phyloP scores from a whole-genome alignment of 2,329 filamentous ascomycete species.

The Aspergillus thermomutatus region DNA sequence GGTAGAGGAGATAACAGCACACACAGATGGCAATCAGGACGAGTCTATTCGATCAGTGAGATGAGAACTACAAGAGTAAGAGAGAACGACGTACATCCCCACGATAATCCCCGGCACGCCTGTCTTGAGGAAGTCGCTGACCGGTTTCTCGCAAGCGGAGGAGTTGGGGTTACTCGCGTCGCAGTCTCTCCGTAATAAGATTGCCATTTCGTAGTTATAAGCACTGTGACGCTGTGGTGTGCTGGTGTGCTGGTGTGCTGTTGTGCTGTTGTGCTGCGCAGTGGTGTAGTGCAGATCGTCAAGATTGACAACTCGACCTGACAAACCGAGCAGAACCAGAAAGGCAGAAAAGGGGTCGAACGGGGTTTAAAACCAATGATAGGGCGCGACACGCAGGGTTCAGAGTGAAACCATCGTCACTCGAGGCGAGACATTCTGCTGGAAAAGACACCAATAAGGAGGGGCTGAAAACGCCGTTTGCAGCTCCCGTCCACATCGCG shows the following conservation, averaged over 20 bases:
- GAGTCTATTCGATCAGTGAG: no score
- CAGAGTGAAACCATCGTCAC: not conserved
- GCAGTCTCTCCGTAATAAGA: not conserved
- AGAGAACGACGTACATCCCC: constrained; percentile 10
- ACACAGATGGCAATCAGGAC: constrained; percentile 8
- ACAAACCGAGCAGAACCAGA: not conserved
- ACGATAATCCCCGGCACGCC: constrained; percentile 15
- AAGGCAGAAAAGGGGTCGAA: not conserved
- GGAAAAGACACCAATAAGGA: not conserved
- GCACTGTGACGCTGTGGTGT: no score
- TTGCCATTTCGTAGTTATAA: not conserved
- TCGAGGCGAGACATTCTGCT: not conserved
- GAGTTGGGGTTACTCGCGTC: not conserved
- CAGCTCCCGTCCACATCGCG: not conserved
- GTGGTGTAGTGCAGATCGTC: no score
- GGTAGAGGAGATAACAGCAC: constrained; percentile 13
- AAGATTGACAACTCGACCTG: not conserved
- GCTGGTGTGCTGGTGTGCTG: not conserved
- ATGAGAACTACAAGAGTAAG: no score
- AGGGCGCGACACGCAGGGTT: not conserved
- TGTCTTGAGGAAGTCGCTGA: constrained; percentile 15
- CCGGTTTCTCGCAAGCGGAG: constrained; percentile 10
- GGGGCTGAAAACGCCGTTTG: not conserved
- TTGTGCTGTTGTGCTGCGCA: no score
- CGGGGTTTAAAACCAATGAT: not conserved